phyloP scores from a whole-genome alignment of 2,329 filamentous ascomycete genomes.

The Fusarium falciforme region DNA sequence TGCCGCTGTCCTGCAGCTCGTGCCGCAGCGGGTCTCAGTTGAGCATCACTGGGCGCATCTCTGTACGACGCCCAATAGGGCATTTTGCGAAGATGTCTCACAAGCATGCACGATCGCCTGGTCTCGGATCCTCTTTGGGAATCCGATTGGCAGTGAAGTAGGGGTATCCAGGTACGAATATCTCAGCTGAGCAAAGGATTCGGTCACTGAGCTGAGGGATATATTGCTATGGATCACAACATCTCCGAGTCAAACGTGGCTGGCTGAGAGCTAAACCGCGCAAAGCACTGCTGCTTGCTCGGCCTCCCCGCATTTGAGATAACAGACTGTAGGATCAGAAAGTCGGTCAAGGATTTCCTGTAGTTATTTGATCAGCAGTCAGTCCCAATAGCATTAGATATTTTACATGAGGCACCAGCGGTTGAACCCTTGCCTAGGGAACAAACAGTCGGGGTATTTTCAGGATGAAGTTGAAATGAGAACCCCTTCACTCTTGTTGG shows the following conservation, averaged over 20 bases:
- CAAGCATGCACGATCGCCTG: background rate
- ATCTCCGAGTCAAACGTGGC: background rate
- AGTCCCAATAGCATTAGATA: background rate
- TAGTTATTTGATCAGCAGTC: background rate
- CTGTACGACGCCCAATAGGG: background rate
- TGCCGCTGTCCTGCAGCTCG: background rate
- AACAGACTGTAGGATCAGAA: background rate
- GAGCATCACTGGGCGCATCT: background rate
- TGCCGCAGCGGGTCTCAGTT: background rate
- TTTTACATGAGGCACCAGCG: background rate
- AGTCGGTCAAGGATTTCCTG: background rate
- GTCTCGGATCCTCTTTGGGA: background rate
- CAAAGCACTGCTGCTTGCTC: background rate
- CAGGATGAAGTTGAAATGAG: background rate
- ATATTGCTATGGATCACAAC: background rate
- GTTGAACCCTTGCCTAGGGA: too few relatives aligned
- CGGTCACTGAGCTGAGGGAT: slow-evolving; percentile 10
- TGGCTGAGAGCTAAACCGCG: background rate
- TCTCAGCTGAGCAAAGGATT: background rate
- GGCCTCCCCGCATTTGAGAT: background rate
- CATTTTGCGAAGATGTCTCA: background rate
- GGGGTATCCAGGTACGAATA: background rate
- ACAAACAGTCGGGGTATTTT: too few relatives aligned
- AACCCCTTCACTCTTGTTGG: background rate
- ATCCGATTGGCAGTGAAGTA: background rate